Evolutionary conservation across 2,329 filamentous ascomycete genomes (phyloP).

Genomic region (Falciphora oryzae): DNA sequence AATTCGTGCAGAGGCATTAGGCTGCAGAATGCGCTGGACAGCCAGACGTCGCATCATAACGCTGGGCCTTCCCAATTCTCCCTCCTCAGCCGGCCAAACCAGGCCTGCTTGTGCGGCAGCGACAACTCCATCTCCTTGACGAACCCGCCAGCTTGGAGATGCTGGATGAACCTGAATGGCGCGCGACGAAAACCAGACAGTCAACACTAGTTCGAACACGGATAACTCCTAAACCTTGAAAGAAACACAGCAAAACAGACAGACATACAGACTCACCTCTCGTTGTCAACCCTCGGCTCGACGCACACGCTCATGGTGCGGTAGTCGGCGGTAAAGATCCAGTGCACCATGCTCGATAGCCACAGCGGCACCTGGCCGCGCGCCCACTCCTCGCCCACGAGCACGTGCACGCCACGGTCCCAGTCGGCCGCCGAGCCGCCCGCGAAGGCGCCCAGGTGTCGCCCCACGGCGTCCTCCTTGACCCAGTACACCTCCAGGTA

Average conservation of each 20-base stretch:
- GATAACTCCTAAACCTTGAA: background rate
- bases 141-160: slow-evolving; percentile 71
- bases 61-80: slow-evolving; percentile 73
- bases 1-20: too few relatives aligned
- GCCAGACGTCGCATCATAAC: slow-evolving; percentile 31
- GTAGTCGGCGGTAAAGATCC: slow-evolving; percentile 69
- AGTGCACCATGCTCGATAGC: slow-evolving; percentile 84
- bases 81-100: slow-evolving; percentile 72
- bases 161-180: slow-evolving; percentile 56
- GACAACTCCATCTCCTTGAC: slow-evolving; percentile 79
- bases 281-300: slow-evolving; percentile 88
- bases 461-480: slow-evolving; percentile 78
- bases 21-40: background rate
- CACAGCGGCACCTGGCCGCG: slow-evolving; percentile 76
- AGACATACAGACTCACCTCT: slow-evolving; percentile 53
- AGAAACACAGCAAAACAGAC: background rate
- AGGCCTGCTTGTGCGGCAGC: slow-evolving; percentile 90
- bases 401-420: slow-evolving; percentile 80
- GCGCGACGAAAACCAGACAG: background rate
- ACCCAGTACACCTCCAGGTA: slow-evolving; percentile 99
- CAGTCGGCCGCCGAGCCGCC: slow-evolving; percentile 54
- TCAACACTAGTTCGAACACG: background rate
- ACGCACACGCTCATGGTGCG: slow-evolving; percentile 78
- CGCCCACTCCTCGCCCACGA: slow-evolving; percentile 90
- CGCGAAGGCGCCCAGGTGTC: slow-evolving; percentile 46